These are phyloP conservation scores for Candida pseudofarinosa DNA, from an alignment of 805 yeast species.

Conservation along the genomic window DNA sequence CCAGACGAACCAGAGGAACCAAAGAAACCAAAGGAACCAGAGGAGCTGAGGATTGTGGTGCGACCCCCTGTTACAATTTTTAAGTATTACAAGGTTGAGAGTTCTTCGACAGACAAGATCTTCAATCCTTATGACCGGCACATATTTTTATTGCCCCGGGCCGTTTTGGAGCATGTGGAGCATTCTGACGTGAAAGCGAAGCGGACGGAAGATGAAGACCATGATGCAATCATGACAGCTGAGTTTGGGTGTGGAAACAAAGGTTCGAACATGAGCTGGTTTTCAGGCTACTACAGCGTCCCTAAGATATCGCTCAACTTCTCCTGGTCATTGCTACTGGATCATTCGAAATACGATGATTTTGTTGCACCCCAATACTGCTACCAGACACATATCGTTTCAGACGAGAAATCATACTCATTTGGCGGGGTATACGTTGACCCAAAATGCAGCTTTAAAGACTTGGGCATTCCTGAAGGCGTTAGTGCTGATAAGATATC, in stretches of 20 bases:
- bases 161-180: neutral
- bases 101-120: neutral
- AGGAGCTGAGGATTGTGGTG: neutral
- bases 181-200: neutral
- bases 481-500: constrained; percentile 28
- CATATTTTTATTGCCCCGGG: neutral
- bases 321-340: constrained; percentile 9
- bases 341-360: neutral
- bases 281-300: constrained; percentile 24
- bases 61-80: neutral
- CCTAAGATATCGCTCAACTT: constrained; percentile 22
- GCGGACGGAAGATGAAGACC: neutral
- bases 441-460: constrained; percentile 14
- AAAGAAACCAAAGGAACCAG: neutral
- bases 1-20: neutral
- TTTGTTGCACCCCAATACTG: constrained; percentile 21
- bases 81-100: neutral
- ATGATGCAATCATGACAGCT: neutral
- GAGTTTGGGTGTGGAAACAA: neutral
- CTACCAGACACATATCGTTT: constrained; percentile 30
- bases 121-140: neutral
- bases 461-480: constrained; percentile 30
- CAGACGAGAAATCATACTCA: constrained; percentile 26
- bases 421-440: constrained; percentile 34
- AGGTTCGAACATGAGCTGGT: constrained; percentile 5